Evolutionary conservation across 2,329 filamentous ascomycete genomes (phyloP), one percentile per base, ranked within the genome.

Genomic region (Epicoccum nigrum): DNA sequence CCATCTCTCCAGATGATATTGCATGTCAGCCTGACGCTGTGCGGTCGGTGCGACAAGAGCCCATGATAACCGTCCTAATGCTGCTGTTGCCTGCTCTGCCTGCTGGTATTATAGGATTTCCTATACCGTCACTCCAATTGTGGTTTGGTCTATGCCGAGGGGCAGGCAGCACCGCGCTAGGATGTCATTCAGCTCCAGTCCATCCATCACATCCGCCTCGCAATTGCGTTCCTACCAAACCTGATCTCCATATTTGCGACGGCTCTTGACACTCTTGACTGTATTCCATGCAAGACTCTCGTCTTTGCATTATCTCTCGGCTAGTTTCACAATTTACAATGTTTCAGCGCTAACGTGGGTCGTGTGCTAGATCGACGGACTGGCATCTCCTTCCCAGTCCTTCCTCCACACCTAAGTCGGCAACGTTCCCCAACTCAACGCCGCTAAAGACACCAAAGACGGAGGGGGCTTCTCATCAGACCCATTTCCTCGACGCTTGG

Each of bases 351-450:
- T 73, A 71, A 73, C 61, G 51, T 57, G 60, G 58, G 56, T 58
- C 53, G 56, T 59, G 64, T 68, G 55, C 60, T 64, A 78, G 76
- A 67, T 68, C 71, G 54, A 68, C 72, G 58, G 76, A 79, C 62
- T 79, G 77, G 77, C 76, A 73, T 60, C 75, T 80, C 57, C 75
- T 80, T 57, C 78, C 77, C 59, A 80, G 78, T 69, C 78, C 78
- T 31, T 75, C 74, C 50, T 77, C 76, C 51, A 80, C 78, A 25
- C 78, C 78, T 45, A 79, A 76, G 55, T 75, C 73, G 44, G 62
- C 64, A 49, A 72, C 70, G 19, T 74, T 75, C 55, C 69, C 73
- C 50, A 69, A 76, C 62, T 62, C 68, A 37, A 65, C 65, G 52
- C 68, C 76, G 42, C 32, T 52, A 38, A 76, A 77, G 53, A 80